Evolutionary conservation across 805 yeast species (phyloP).

Genomic region (Candida loeiensis): DNA sequence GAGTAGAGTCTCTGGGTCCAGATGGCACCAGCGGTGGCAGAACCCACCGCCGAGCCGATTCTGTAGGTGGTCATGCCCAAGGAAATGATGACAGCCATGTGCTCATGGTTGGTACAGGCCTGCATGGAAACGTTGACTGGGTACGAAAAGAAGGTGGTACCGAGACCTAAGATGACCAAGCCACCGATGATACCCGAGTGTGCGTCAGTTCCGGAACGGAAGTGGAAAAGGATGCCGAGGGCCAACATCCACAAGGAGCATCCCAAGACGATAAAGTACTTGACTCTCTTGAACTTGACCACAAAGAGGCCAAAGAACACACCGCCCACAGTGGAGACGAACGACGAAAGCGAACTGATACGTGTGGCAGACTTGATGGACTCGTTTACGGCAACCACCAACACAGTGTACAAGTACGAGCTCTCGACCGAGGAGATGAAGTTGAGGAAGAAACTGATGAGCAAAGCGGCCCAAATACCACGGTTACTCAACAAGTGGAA

Average conservation of each 20-base stretch:
- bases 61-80: constrained; percentile 15
- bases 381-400: constrained; percentile 16
- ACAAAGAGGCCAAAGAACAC: constrained; percentile 15
- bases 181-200: constrained; percentile 19
- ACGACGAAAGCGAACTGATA: constrained; percentile 14
- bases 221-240: constrained; percentile 22
- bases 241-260: constrained; percentile 23
- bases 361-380: constrained; percentile 16
- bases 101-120: constrained; percentile 16
- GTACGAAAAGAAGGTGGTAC: constrained; percentile 20
- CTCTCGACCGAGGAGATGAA: constrained; percentile 13
- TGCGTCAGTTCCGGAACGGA: constrained; percentile 17
- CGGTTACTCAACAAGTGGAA: constrained; percentile 14
- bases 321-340: constrained; percentile 16
- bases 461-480: constrained; percentile 18
- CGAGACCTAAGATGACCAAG: constrained; percentile 17
- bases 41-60: constrained; percentile 19
- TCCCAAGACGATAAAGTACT: constrained; percentile 23
- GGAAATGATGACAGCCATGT: constrained; percentile 18
- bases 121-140: constrained; percentile 17
- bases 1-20: constrained; percentile 16
- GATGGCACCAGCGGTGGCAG: constrained; percentile 20
- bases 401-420: constrained; percentile 16
- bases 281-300: constrained; percentile 16
- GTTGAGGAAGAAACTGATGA: constrained; percentile 14